Evolutionary conservation across 176 grass and related monocot genomes (phyloP).

Genomic region (Aegilops longissima): DNA sequence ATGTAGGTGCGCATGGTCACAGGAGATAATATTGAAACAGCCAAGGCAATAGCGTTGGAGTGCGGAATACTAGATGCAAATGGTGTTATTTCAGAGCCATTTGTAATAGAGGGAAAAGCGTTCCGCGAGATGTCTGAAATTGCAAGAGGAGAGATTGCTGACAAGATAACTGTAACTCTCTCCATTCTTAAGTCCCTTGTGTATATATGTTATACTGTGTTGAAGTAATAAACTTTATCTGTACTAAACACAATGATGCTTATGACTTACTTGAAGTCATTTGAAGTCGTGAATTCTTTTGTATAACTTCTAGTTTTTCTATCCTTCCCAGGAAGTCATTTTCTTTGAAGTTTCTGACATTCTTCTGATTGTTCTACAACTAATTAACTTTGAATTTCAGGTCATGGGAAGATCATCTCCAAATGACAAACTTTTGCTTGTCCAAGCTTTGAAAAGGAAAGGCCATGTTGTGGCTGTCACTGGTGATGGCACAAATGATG

Average conservation of each 20-base stretch:
- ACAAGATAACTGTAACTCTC: conserved; percentile 73
- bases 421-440: conserved; percentile 91
- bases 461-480: conserved; percentile 97
- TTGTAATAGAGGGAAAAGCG: conserved; percentile 80
- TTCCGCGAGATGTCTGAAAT: conserved; percentile 75
- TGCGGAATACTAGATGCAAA: conserved; percentile 83
- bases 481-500: conserved; percentile 97
- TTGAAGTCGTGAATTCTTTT: conserved; percentile 1
- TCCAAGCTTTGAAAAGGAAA: conserved; percentile 88
- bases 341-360: neutral
- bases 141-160: conserved; percentile 60
- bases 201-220: neutral
- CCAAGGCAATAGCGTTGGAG: conserved; percentile 95
- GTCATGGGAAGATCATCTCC: conserved; percentile 98
- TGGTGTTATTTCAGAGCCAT: conserved; percentile 30
- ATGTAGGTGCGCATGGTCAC: conserved; percentile 96
- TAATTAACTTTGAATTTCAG: conserved; percentile 52
- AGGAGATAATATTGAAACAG: conserved; percentile 94
- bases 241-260: neutral
- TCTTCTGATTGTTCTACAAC: conserved; percentile 13
- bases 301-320: neutral
- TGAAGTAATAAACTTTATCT: neutral
- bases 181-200: neutral
- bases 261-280: neutral
- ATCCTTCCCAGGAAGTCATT: neutral